These are phyloP conservation scores for Plasmodium ovale DNA, from an alignment of 169 alveolate species.

Conservation along the genomic window DNA sequence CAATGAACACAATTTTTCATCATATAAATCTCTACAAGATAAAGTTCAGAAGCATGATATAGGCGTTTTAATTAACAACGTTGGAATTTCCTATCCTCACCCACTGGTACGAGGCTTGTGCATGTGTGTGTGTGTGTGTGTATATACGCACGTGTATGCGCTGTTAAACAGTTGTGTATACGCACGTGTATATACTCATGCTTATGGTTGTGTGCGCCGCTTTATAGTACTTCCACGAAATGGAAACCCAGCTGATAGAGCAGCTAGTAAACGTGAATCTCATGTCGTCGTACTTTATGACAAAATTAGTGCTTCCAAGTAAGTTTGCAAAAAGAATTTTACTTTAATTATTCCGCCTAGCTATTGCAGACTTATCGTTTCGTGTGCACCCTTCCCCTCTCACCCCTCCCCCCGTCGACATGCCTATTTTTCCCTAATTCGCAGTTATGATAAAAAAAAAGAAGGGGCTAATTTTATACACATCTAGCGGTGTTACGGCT, in stretches of 20 bases:
- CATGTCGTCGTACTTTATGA: slow-evolving; percentile 76
- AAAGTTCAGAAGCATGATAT: slow-evolving; percentile 55
- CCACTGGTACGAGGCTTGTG: slow-evolving; percentile 30
- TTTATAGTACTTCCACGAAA: slow-evolving; percentile 77
- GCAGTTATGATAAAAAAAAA: slow-evolving; percentile 59
- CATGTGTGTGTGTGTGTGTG: not conserved
- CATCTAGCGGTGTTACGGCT: slow-evolving; percentile 79
- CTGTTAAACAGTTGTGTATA: no score
- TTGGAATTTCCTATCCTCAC: slow-evolving; percentile 79
- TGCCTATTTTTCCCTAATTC: not conserved
- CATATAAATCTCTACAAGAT: slow-evolving; percentile 32
- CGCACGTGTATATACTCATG: not conserved
- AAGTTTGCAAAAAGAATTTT: slow-evolving; percentile 1
- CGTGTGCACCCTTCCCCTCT: no score
- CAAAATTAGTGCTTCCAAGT: slow-evolving; percentile 75
- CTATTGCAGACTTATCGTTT: not conserved
- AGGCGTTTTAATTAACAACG: slow-evolving; percentile 81
- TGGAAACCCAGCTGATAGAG: slow-evolving; percentile 73
- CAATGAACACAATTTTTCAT: slow-evolving; percentile 30
- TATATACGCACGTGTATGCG: not conserved
- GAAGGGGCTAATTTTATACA: slow-evolving; percentile 78
- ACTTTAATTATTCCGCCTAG: not conserved
- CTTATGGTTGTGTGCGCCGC: not conserved
- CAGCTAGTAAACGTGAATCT: slow-evolving; percentile 80
- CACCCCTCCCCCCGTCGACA: not conserved